Evolutionary conservation across 768 basidiomycete species (phyloP), one percentile per base, ranked within the genome.

Genomic region (Agaricus bisporus): DNA sequence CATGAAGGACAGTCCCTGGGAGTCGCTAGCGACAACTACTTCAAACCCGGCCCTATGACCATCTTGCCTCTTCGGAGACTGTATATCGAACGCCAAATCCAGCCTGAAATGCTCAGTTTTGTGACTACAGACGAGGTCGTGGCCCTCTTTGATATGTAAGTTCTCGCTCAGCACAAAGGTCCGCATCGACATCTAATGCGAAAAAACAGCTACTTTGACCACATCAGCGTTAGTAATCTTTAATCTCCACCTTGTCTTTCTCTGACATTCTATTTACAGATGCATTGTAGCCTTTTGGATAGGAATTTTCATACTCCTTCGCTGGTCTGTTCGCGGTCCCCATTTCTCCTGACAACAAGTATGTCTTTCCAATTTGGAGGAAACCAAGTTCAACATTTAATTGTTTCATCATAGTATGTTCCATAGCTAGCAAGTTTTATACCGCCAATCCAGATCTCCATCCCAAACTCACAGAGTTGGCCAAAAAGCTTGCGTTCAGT

Each of bases 331-430:
- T 92, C 91, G 25, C 84, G 97, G 20, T 94, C 91, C 36, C 95
- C 95, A 0, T 98, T 99, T 71, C 70, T 99, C 44, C 78, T 98
- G 51, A 98, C 97, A 15, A 92, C 94, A 17, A 89, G 90, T 90
- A 62, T 55, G 85, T 79, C 6, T 17, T 26, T 41, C 48, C 61
- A 56, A 42, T 35, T 29, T 18, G 22, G 22, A 22, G 22, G 22
- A 22, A 22, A 22, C 1, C 28, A 26, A 29, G 36, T 36, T 20
- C 14, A 55, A 45, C 37, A 54, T 45, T 46, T 56, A 44, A 17
- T 26, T 38, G 20, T 39, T 44, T 47, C 8, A 3, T n/a, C 42
- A 28, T 59, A 98, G 94, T 99, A 57, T 98, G 95, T 65, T 87
- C 95, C n/a, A 88, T 97, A 51, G 85, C 95, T 2, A 86, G 90